These are phyloP conservation scores for Salvia sclarea DNA, from an alignment of 305 asterid genomes.

Conservation along the genomic window DNA sequence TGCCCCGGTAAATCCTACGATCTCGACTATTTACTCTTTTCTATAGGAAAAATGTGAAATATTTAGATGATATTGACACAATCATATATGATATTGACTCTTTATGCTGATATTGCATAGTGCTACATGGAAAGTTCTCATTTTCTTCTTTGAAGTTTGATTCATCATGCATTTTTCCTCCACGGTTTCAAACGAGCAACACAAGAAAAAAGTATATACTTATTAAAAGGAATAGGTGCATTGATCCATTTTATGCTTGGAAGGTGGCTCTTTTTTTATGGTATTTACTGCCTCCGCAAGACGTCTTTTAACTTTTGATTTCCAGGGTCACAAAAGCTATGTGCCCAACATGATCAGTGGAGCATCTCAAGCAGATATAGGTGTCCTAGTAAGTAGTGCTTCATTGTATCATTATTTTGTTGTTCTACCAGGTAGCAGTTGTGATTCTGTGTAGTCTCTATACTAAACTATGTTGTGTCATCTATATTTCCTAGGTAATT, in stretches of 20 bases:
- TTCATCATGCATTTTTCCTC: not conserved
- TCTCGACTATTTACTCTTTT: not conserved
- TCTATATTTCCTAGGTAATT: conserved; percentile 57
- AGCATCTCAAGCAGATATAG: conserved; percentile 98
- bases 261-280: not conserved
- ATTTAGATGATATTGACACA: not conserved
- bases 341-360: conserved; percentile 99
- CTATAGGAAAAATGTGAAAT: not conserved
- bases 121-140: not conserved
- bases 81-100: not conserved
- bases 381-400: conserved; percentile 67
- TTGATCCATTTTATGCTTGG: not conserved
- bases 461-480: not conserved
- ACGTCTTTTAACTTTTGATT: not conserved
- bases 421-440: not conserved
- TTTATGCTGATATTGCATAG: not conserved
- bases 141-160: not conserved
- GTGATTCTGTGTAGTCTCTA: not conserved
- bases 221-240: not conserved
- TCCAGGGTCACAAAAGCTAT: conserved; percentile 96
- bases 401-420: not conserved
- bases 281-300: not conserved
- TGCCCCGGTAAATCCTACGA: conserved; percentile 70
- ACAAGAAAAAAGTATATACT: not conserved
- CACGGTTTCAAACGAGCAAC: not conserved